phyloP scores from a whole-genome alignment of 1,284 basidiomycete species.

The Inonotus obliquus region DNA sequence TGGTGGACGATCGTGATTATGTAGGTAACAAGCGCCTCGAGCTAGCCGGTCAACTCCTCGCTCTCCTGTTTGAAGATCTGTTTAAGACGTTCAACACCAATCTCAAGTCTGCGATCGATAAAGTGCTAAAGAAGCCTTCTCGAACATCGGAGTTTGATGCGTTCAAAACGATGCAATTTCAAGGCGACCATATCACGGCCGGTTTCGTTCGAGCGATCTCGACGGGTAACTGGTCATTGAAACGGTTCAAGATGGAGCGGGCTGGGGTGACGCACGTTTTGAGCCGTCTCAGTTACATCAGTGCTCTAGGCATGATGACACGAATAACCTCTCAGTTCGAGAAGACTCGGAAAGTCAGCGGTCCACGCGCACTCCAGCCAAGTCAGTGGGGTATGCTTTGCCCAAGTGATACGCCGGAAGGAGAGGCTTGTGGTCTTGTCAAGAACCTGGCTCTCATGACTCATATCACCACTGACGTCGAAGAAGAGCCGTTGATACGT shows the following conservation, averaged over 20 bases:
- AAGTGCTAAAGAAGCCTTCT: conserved; percentile 95
- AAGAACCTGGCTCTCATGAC: conserved; percentile 99
- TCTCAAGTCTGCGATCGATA: conserved; percentile 95
- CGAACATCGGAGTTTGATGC: conserved; percentile 96
- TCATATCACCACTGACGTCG: conserved; percentile 98
- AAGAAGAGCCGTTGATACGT: conserved; percentile 90
- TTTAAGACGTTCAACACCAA: conserved; percentile 99
- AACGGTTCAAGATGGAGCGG: conserved; percentile 99
- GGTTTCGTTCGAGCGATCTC: conserved; percentile 98
- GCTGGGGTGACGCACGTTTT: conserved; percentile 99
- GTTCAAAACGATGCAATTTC: conserved; percentile 89
- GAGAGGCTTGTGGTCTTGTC: conserved; percentile 97
- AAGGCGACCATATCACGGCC: conserved; percentile 85
- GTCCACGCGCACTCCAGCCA: conserved; percentile 94
- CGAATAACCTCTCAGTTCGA: conserved; percentile 98
- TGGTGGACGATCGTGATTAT: conserved; percentile 98
- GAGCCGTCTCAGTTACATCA: conserved; percentile 92
- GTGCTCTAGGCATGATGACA: conserved; percentile 99
- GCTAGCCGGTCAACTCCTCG: conserved; percentile 96
- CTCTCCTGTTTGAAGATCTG: conserved; percentile 94
- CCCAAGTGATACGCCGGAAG: conserved; percentile 98
- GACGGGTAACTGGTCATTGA: conserved; percentile 98
- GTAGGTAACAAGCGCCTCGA: conserved; percentile 99
- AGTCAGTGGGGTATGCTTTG: conserved; percentile 99
- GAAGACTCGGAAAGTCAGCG: conserved; percentile 98